phyloP scores from a whole-genome alignment of 176 grass and related monocot species.

The Saccharum officinarum region DNA sequence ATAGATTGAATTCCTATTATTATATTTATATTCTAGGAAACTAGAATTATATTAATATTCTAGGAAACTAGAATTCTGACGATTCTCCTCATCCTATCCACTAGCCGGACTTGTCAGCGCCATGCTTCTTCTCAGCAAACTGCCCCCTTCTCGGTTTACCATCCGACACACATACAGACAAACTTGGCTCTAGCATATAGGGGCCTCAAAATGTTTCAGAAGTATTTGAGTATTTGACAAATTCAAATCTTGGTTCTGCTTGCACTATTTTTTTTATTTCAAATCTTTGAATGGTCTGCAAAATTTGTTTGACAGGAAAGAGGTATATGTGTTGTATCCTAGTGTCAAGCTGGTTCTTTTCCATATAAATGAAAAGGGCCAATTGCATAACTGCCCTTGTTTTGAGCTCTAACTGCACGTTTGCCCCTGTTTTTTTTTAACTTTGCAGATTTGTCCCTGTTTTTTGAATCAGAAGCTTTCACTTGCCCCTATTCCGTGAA shows the following conservation, averaged over 20 bases:
- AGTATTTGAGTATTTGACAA: background rate
- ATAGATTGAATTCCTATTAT: constrained; percentile 16
- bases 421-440: no score
- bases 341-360: no score
- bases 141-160: background rate
- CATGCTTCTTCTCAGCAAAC: constrained; percentile 40
- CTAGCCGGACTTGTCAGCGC: constrained; percentile 20
- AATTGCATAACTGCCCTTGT: no score
- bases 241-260: background rate
- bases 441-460: no score
- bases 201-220: background rate
- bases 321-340: no score
- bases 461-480: no score
- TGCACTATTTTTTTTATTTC: background rate
- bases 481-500: no score
- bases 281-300: background rate
- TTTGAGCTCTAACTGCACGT: no score
- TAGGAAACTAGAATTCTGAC: constrained; percentile 21
- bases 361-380: background rate
- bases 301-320: no score
- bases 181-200: background rate
- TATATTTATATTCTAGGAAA: constrained; percentile 29
- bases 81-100: constrained; percentile 32
- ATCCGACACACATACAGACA: constrained; percentile 1
- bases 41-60: background rate